Percentiles rank a stretch among this genome's conserved stretches.
These are phyloP conservation scores for Tolypocladium ophioglossoides DNA, from an alignment of 2,329 filamentous ascomycete species.

Conservation along the genomic window DNA sequence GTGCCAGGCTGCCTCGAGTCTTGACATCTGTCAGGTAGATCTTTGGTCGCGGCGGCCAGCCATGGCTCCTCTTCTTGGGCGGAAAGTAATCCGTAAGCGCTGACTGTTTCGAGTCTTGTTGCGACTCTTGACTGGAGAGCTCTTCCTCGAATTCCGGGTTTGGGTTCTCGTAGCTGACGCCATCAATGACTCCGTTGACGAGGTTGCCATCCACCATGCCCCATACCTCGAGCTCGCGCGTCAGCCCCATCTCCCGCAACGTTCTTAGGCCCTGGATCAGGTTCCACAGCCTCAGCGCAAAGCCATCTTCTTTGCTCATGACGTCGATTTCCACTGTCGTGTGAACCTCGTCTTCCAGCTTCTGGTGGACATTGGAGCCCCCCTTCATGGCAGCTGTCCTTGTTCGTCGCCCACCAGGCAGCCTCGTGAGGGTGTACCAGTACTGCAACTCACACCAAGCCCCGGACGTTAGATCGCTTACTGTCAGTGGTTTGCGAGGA, in stretches of 20 bases:
- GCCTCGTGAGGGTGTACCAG: constrained; percentile 70
- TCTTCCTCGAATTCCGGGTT: constrained; percentile 59
- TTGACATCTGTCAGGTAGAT: constrained; percentile 85
- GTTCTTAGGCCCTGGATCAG: constrained; percentile 75
- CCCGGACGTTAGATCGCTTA: constrained; percentile 79
- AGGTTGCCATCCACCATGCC: constrained; percentile 72
- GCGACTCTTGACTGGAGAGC: constrained; percentile 26
- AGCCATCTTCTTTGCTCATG: constrained; percentile 66
- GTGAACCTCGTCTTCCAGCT: constrained; percentile 78
- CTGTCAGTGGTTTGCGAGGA: constrained; percentile 70
- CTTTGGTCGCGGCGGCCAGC: constrained; percentile 11
- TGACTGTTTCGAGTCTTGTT: constrained; percentile 19
- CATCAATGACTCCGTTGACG: constrained; percentile 84
- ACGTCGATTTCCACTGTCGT: constrained; percentile 63
- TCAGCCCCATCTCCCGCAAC: constrained; percentile 58
- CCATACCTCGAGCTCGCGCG: constrained; percentile 75
- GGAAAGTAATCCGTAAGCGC: constrained; percentile 31
- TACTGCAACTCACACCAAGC: constrained; percentile 97
- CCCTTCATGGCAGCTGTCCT: constrained; percentile 74
- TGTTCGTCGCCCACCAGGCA: constrained; percentile 60
- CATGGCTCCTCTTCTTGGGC: constrained; percentile 6
- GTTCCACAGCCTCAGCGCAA: constrained; percentile 83
- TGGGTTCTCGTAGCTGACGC: constrained; percentile 67
- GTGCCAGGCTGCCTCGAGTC: constrained; percentile 58
- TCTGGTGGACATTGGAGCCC: constrained; percentile 70